Evolutionary conservation across 2,329 filamentous ascomycete species (phyloP).

Genomic region (Exserohilum turcica): DNA sequence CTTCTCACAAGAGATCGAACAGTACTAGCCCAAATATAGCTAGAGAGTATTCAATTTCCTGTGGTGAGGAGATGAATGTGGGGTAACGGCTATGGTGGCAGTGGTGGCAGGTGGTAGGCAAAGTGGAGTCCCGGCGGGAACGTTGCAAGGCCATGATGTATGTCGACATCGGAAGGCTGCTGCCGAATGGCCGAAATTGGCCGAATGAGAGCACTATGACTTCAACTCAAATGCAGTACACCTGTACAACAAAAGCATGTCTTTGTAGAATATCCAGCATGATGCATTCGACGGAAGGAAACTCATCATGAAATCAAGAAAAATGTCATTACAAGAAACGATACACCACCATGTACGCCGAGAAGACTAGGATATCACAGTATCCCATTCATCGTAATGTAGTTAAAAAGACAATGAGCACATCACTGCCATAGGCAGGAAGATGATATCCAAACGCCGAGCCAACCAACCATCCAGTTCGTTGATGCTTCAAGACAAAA

Average conservation of each 20-base stretch:
- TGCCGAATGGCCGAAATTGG: neutral
- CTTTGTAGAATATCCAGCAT: too few species aligned
- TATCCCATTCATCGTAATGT: neutral
- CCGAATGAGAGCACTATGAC: neutral
- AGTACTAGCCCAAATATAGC: too few species aligned
- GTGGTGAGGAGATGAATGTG: neutral
- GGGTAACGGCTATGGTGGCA: neutral
- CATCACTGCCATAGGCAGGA: conserved; percentile 13
- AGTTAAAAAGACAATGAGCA: neutral
- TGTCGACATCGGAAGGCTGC: neutral
- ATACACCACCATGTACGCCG: neutral
- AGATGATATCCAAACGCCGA: conserved; percentile 8
- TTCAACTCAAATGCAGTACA: too few species aligned
- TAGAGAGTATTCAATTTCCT: too few species aligned
- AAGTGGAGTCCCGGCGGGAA: neutral
- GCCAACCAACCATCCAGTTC: conserved; percentile 4
- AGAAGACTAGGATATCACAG: neutral
- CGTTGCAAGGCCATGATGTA: neutral
- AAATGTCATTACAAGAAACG: neutral
- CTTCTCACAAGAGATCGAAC: too few species aligned
- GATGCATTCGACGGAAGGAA: too few species aligned
- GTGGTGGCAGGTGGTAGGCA: neutral
- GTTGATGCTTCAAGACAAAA: conserved; percentile 10
- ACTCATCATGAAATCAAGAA: too few species aligned
- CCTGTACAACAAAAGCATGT: too few species aligned